phyloP scores from a whole-genome alignment of 352 stramenopile species.

The Globisporangium carolinianum region DNA sequence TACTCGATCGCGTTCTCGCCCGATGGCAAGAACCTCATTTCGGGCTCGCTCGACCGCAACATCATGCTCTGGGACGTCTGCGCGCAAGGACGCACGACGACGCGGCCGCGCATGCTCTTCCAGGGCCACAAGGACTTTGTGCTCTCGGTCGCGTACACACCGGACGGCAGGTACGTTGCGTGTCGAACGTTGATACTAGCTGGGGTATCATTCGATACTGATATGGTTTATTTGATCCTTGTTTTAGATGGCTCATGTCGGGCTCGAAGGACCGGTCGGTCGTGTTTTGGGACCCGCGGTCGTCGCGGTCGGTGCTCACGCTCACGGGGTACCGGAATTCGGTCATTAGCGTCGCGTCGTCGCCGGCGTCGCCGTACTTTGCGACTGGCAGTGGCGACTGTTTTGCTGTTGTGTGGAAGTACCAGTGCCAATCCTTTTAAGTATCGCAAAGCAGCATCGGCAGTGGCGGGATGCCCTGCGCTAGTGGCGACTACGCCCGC shows the following conservation, averaged over 20 bases:
- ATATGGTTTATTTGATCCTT: constrained; percentile 14
- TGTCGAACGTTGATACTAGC: background rate
- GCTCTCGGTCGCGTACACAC: constrained; percentile 80
- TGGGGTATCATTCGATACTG: background rate
- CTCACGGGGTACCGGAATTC: constrained; percentile 83
- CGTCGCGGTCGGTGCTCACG: constrained; percentile 74
- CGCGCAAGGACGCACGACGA: constrained; percentile 70
- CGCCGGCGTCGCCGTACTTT: constrained; percentile 79
- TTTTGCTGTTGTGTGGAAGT: constrained; percentile 85
- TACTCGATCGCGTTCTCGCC: constrained; percentile 86
- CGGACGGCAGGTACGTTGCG: constrained; percentile 64
- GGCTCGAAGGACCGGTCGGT: constrained; percentile 83
- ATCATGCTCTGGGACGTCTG: constrained; percentile 87
- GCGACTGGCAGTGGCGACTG: constrained; percentile 79
- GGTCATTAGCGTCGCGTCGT: constrained; percentile 83
- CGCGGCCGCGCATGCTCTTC: constrained; percentile 81
- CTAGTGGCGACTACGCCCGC: too few relatives aligned
- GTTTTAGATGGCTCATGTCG: constrained; percentile 76
- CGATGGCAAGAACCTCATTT: constrained; percentile 85
- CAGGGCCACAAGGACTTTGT: constrained; percentile 87
- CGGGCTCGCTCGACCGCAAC: constrained; percentile 75
- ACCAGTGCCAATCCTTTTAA: constrained; percentile 87
- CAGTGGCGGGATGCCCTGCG: too few relatives aligned
- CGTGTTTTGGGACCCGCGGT: constrained; percentile 83
- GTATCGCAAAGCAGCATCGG: background rate